phyloP scores from a whole-genome alignment of 441 rosid species.

The Cnidoscolus chayamansa region DNA sequence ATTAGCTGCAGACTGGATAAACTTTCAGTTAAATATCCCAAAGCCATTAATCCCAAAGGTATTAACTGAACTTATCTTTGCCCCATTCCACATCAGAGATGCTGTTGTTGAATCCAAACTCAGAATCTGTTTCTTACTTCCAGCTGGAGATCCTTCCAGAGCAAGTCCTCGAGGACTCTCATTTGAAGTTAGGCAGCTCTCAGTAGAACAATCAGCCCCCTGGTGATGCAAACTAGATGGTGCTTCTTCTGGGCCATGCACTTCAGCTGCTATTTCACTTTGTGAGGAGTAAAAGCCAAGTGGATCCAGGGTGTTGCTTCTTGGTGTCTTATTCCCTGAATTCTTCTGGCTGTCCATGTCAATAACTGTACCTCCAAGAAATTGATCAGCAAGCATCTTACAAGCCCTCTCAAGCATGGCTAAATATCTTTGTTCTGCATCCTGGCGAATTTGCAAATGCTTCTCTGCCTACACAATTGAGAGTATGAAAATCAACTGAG shows the following conservation, averaged over 20 bases:
- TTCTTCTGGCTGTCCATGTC: conserved; percentile 32
- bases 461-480: conserved; percentile 46
- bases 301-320: conserved; percentile 33
- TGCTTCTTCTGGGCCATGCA: conserved; percentile 36
- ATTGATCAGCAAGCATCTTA: conserved; percentile 61
- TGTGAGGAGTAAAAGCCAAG: conserved; percentile 40
- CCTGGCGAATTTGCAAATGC: conserved; percentile 58
- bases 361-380: conserved; percentile 38
- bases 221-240: conserved; percentile 41
- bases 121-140: conserved; percentile 40
- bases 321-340: conserved; percentile 30
- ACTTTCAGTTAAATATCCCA: conserved; percentile 33
- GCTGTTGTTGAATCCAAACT: conserved; percentile 36
- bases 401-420: conserved; percentile 68
- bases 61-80: conserved; percentile 31
- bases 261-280: conserved; percentile 26
- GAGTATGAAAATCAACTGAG: conserved; percentile 17
- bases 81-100: conserved; percentile 42
- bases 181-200: conserved; percentile 66
- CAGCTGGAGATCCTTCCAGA: conserved; percentile 42
- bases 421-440: conserved; percentile 56
- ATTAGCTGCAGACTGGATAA: conserved; percentile 12
- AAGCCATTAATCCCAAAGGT: conserved; percentile 38
- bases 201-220: conserved; percentile 60
- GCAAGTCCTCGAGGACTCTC: conserved; percentile 48